phyloP scores from a whole-genome alignment of 352 stramenopile species.

The Phytophthora citricola region DNA sequence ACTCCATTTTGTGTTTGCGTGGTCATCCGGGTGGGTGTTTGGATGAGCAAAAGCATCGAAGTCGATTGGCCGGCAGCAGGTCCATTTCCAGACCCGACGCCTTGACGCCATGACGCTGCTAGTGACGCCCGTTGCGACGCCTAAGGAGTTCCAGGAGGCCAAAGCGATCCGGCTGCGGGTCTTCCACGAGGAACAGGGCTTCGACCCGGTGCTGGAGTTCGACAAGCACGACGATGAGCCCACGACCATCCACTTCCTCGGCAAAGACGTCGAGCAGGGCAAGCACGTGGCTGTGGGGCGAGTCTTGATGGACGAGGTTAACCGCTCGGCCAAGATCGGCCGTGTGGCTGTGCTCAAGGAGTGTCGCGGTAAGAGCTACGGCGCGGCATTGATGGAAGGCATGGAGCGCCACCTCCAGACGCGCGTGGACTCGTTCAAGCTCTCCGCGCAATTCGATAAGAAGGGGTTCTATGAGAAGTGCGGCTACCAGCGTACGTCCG shows the following conservation, averaged over 20 bases:
- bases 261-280: constrained; percentile 55
- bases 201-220: constrained; percentile 45
- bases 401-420: constrained; percentile 40
- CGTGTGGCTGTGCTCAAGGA: constrained; percentile 63
- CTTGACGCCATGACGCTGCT: constrained; percentile 33
- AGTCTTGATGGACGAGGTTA: constrained; percentile 38
- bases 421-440: constrained; percentile 43
- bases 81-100: constrained; percentile 6
- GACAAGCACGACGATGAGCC: constrained; percentile 52
- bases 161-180: constrained; percentile 54
- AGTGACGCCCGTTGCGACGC: constrained; percentile 51
- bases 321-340: constrained; percentile 56
- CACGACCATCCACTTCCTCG: constrained; percentile 64
- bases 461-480: constrained; percentile 42
- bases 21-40: constrained; percentile 17
- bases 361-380: constrained; percentile 65
- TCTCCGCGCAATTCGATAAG: constrained; percentile 54
- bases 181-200: constrained; percentile 64
- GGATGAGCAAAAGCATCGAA: constrained; percentile 13
- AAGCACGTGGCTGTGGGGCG: constrained; percentile 63
- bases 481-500: constrained; percentile 31
- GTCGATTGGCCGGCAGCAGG: background rate
- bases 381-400: constrained; percentile 46
- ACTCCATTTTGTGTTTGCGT: background rate
- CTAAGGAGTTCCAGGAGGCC: constrained; percentile 46